Base-by-base conservation (phyloP, 768 basidiomycete species). In the Pleurotus tuoliensis region DNA sequence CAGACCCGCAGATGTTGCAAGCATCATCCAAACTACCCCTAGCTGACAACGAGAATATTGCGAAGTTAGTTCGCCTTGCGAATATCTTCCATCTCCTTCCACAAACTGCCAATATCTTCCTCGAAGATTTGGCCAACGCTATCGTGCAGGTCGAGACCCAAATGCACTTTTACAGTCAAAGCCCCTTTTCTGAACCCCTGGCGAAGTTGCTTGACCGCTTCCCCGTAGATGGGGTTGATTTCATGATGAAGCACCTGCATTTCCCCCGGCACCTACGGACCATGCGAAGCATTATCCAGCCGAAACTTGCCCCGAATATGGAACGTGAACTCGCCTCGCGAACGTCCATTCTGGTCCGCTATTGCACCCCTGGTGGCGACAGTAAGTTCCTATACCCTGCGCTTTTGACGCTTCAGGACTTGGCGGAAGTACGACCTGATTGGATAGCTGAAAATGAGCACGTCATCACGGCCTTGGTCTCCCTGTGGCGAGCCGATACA, bases 61-160 rank as follows among this genome's bases (percentile, higher is more conserved):
- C 87, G 24, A 92, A 98, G 66, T 84, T 99, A 59, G 93, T 95
- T 25, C 87, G 90, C n/a, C 77, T 99, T 56, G 90, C 95, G 55
- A 96, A 98, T 65, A 94, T 99, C 57, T 98, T 99, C 75, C 95
- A 98, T 65, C 84, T 98, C 3, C 79, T 99, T 8, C 97, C 97
- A 1, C 88, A 90, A 5, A 88, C 94, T 0, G 96, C 97, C 45
- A 92, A 92, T 61, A 88, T 90, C 45, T 99, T 95, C 73, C 79
- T 99, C 38, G 86, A 92, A 62, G 84, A 84, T 48, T 82, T 98
- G n/a, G 85, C 94, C 59, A 88, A 88, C 58, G 78, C 86, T 8
- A 85, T 98, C 52, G 94, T 98, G 27, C 89, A 95, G 64, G 94
- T 93, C 3, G 97, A 99, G 70, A 82, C 90, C 0, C 83, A 87